Conservation (phyloP, 2,329 filamentous ascomycete genomes). For the Aspergillus sp. region DNA sequence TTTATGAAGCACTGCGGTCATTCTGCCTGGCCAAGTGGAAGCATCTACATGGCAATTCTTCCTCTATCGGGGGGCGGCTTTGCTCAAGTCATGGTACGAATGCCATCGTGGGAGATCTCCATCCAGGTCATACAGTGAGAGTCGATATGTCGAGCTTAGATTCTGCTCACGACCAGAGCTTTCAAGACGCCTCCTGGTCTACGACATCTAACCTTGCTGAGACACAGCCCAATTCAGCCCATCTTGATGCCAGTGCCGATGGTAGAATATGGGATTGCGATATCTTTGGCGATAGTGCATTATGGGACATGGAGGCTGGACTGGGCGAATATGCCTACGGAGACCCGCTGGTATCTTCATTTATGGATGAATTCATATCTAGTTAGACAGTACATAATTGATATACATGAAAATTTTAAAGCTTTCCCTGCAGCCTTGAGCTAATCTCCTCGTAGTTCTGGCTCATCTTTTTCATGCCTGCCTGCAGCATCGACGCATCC, state of each 20-base stretch:
- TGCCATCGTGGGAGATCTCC: no score
- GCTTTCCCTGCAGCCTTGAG: slow-evolving; percentile 8
- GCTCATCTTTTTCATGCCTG: slow-evolving; percentile 30
- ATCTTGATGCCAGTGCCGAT: no score
- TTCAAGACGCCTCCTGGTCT: no score
- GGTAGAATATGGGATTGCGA: slow-evolving; percentile 3
- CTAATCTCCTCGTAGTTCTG: slow-evolving; percentile 24
- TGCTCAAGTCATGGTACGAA: no score
- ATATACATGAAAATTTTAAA: background rate
- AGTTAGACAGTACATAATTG: background rate
- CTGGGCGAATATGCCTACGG: slow-evolving; percentile 30
- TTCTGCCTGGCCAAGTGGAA: slow-evolving; percentile 1
- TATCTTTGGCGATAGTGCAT: slow-evolving; percentile 10
- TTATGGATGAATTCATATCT: slow-evolving; percentile 2
- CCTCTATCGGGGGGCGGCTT: no score
- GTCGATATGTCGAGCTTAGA: no score
- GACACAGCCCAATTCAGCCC: no score
- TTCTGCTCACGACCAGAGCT: no score
- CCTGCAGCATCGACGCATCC: slow-evolving; percentile 32
- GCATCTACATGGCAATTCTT: no score
- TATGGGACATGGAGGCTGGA: slow-evolving; percentile 24
- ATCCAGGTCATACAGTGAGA: no score
- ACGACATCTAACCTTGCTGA: no score
- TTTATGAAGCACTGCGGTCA: slow-evolving; percentile 14
- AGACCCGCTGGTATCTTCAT: slow-evolving; percentile 6